Base-by-base conservation (phyloP, 495 filamentous ascomycete genomes). In the Aspergillus indologenus region DNA sequence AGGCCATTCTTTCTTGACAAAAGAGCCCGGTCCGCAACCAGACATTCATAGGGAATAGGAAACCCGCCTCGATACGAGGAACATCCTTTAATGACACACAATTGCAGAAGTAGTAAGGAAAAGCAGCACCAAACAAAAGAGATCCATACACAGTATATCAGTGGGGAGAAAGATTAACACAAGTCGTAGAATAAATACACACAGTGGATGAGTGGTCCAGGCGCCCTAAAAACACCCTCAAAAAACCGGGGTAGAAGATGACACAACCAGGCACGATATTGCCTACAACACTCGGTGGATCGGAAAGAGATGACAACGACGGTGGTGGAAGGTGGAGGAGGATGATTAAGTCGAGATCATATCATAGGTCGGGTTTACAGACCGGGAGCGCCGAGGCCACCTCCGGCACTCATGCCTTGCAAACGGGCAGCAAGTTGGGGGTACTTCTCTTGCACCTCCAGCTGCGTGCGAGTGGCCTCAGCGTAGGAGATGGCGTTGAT, bases 371-470 rank as follows among this genome's bases (percentile, higher is more conserved):
- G 23, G 62, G 18, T 72, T 74, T 73, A 78, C 71, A 79, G 26
- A 24, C 60, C 69, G 57, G 58, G 68, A 8, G 63, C 74, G 52
- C 72, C 73, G 22, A 77, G 61, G 49, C 70, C 34, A 40, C 34
- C n/a, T n/a, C n/a, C 72, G 53, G 76, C 77, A 24, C 85, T 85
- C 86, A 95, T 91, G 46, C 86, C 83, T 57, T 90, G 86, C 55
- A 98, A 82, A 65, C 90, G 87, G 54, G 79, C 86, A 14, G 91
- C 91, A 26, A 98, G 84, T 72, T 95, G 86, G n/a, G 94, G 94
- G 68, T 98, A 98, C 75, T 96, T 95, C 77, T 97, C 90, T 77
- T 97, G 92, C 17, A 98, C 94, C 78, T 97, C 90, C 43, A 99
- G 81, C 76, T 99, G 94, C 56, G 95, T 98, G 60, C 95, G 82